These are phyloP conservation scores for Triticum timopheevii DNA, from an alignment of 176 grass and related monocot species.

Conservation along the genomic window DNA sequence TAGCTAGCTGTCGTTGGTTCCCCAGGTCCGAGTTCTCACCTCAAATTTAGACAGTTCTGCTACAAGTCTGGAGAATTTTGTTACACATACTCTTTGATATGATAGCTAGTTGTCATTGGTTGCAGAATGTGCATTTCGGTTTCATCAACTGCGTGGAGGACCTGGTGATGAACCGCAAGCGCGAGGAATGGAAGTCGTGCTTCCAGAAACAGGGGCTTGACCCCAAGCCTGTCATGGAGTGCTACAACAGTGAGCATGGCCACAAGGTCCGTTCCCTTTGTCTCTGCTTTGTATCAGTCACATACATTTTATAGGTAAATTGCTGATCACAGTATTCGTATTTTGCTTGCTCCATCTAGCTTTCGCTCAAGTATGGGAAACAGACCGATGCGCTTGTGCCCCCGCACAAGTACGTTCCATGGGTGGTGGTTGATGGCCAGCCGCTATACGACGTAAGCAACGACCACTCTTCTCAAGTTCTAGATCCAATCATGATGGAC, in stretches of 20 bases:
- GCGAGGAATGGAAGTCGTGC: constrained; percentile 66
- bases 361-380: constrained; percentile 70
- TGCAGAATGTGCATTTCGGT: constrained; percentile 71
- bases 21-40: neutral
- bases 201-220: constrained; percentile 60
- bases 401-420: constrained; percentile 76
- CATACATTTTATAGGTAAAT: neutral
- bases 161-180: constrained; percentile 50
- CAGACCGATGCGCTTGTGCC: constrained; percentile 72
- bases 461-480: neutral
- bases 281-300: neutral
- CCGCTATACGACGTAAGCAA: constrained; percentile 65
- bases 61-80: neutral
- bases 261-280: constrained; percentile 41
- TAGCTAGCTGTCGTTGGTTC: neutral
- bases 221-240: constrained; percentile 58
- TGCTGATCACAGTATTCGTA: neutral
- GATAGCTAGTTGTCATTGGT: neutral
- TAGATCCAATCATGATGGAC: neutral
- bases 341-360: constrained; percentile 42
- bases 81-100: neutral
- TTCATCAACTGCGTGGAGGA: constrained; percentile 87
- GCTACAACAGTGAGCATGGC: constrained; percentile 54
- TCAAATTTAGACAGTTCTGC: neutral
- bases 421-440: constrained; percentile 85